Conservation (phyloP, 2,329 filamentous ascomycete species). For the Aureobasidium sp. region DNA sequence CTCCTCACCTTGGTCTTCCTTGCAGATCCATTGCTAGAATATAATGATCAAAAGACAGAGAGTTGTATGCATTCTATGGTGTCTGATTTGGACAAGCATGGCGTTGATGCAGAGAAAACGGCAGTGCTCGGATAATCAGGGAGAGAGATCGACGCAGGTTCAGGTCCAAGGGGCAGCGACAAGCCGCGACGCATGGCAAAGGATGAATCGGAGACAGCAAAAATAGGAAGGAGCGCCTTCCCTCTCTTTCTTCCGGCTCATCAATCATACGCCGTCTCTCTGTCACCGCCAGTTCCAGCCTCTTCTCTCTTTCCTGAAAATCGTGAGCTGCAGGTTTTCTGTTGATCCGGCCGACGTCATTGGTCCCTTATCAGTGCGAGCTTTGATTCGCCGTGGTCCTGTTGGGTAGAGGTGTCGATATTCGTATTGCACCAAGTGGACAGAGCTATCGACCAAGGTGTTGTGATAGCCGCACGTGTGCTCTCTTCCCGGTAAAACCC, state of each 20-base stretch:
- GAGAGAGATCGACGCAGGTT: slow-evolving; percentile 4
- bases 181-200: slow-evolving; percentile 10
- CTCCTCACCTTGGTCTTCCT: not conserved
- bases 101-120: not conserved
- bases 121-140: not conserved
- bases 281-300: not conserved
- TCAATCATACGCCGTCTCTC: not conserved
- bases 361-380: slow-evolving; percentile 1
- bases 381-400: not conserved
- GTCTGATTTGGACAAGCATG: not conserved
- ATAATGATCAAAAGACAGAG: not conserved
- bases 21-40: no score
- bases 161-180: slow-evolving; percentile 5
- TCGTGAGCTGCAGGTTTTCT: not conserved
- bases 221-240: not conserved
- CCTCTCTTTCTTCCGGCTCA: not conserved
- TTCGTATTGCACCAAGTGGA: not conserved
- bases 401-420: not conserved
- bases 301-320: not conserved
- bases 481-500: not conserved
- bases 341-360: slow-evolving; percentile 8
- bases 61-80: no score
- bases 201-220: slow-evolving; percentile 1
- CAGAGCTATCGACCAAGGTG: not conserved
- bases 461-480: slow-evolving; percentile 5